Evolutionary conservation across 768 basidiomycete species (phyloP).

Genomic region (Boletus sp.): DNA sequence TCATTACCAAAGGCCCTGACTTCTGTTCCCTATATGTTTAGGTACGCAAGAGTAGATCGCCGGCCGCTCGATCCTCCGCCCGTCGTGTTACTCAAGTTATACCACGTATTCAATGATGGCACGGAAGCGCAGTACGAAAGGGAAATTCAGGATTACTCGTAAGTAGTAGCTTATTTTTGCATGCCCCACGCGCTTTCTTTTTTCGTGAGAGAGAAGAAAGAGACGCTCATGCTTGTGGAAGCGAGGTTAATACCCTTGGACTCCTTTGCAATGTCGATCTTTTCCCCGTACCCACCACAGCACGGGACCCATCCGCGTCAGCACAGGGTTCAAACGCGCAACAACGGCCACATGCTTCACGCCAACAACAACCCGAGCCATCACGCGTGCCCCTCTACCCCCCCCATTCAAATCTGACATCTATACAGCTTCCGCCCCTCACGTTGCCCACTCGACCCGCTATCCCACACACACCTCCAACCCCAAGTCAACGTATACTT

Average conservation of each 20-base stretch:
- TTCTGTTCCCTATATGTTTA: conserved; percentile 22
- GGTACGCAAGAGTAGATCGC: conserved; percentile 59
- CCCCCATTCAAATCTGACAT: conserved; percentile 10
- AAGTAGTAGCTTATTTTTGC: conserved; percentile 4
- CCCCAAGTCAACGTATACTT: conserved; percentile 36
- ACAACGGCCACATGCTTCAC: conserved; percentile 12
- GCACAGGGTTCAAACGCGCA: conserved; percentile 5
- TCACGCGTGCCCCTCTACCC: conserved; percentile 15
- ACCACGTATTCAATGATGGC: conserved; percentile 40
- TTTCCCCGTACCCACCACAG: conserved; percentile 50
- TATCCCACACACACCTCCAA: conserved; percentile 3
- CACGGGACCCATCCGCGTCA: conserved; percentile 3
- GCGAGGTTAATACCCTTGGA: conserved; percentile 60
- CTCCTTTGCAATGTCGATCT: conserved; percentile 77
- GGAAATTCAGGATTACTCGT: conserved; percentile 54
- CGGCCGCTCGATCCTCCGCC: conserved; percentile 71
- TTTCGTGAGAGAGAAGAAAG: background rate
- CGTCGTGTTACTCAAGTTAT: conserved; percentile 50
- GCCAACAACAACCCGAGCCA: conserved; percentile 1
- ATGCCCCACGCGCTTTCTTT: background rate
- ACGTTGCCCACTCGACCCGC: conserved; percentile 12
- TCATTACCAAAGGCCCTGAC: conserved; percentile 3
- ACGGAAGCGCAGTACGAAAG: conserved; percentile 39
- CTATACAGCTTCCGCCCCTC: conserved; percentile 23
- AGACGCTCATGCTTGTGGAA: conserved; percentile 28